Percentiles rank a stretch among this genome's conserved stretches.
These are phyloP conservation scores for Candida tetrigidarum DNA, from an alignment of 1,139 yeast genomes.

Conservation along the genomic window DNA sequence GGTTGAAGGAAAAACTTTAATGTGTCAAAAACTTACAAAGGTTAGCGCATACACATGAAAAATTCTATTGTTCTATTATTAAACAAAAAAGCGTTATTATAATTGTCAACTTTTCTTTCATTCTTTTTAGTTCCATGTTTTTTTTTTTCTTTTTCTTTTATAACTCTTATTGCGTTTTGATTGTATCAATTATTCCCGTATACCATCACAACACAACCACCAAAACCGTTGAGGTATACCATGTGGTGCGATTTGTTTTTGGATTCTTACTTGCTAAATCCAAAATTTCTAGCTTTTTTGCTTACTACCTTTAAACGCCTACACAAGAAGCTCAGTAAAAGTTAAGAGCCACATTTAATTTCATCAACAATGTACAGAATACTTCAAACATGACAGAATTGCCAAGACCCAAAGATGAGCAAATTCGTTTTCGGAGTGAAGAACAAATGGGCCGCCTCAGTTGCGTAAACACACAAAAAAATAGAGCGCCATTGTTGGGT, in stretches of 20 bases:
- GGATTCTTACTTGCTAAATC: background rate
- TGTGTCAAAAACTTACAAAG: background rate
- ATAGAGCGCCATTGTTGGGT: too few relatives aligned
- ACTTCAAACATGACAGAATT: background rate
- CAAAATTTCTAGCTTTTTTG: background rate
- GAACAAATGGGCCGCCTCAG: background rate
- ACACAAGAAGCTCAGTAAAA: too few relatives aligned
- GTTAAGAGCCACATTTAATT: too few relatives aligned
- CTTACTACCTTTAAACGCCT: too few relatives aligned
- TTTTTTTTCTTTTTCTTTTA: too few relatives aligned
- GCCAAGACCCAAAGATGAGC: background rate
- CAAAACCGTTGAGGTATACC: constrained; percentile 2
- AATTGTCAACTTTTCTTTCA: background rate
- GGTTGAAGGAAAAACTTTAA: background rate
- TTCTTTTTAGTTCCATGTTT: background rate
- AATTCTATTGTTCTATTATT: background rate
- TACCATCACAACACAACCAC: too few relatives aligned
- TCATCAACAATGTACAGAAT: too few relatives aligned
- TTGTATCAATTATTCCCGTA: background rate
- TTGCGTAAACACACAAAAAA: too few relatives aligned
- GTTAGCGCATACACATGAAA: background rate
- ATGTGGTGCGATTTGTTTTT: too few relatives aligned
- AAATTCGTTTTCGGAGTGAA: too few relatives aligned
- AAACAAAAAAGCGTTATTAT: background rate
- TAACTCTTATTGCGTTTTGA: background rate